These are phyloP conservation scores for Sarocladium brachiariae DNA, from an alignment of 2,329 filamentous ascomycete genomes.

Conservation along the genomic window DNA sequence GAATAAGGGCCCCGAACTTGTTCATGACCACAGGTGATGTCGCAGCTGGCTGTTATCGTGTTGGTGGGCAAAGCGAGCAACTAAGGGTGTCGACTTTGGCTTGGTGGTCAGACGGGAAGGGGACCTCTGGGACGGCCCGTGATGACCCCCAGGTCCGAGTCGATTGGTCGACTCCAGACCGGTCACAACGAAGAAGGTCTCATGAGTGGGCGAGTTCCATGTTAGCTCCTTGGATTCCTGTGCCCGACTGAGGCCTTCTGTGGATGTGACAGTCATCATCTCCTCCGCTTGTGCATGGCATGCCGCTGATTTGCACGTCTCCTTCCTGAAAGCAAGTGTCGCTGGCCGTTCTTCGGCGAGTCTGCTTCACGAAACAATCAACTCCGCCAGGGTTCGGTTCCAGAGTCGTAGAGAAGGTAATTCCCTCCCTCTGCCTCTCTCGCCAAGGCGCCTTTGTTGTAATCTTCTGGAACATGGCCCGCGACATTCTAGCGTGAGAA, in stretches of 20 bases:
- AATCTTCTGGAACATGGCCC: conserved; percentile 2
- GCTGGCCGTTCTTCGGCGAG: background rate
- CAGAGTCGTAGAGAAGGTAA: no score
- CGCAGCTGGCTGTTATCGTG: no score
- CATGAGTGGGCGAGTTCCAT: no score
- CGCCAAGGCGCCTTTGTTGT: background rate
- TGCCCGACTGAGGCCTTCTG: no score
- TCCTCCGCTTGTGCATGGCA: background rate
- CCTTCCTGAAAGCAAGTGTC: background rate
- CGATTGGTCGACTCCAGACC: background rate
- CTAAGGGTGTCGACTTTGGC: background rate
- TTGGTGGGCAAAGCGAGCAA: no score
- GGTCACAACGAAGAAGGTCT: background rate
- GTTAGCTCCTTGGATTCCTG: no score
- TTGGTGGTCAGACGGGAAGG: conserved; percentile 5
- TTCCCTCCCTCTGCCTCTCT: no score
- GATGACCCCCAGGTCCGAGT: background rate
- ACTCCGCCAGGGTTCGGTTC: no score
- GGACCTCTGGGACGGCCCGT: background rate
- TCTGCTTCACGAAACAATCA: background rate
- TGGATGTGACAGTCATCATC: no score
- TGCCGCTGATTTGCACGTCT: background rate
- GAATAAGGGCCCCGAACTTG: no score
- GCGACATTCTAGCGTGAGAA: background rate
- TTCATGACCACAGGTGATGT: no score